Evolutionary conservation across 352 stramenopile species (phyloP).

Genomic region (Globisporangium nagaii): DNA sequence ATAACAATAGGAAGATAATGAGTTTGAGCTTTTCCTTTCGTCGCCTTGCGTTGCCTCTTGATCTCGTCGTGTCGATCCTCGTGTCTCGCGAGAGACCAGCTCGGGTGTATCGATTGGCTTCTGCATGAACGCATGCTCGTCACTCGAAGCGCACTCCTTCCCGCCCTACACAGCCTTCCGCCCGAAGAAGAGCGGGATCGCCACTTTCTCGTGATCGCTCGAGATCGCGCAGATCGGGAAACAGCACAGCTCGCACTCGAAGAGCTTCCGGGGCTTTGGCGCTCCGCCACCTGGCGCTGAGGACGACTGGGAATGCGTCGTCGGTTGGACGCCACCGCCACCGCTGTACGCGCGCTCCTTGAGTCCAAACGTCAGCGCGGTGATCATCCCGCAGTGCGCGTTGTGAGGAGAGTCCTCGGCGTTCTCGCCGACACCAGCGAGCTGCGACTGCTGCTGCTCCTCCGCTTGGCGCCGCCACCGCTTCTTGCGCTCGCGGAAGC

Average conservation of each 20-base stretch:
- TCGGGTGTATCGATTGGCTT: too few species aligned
- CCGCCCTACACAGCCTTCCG: background rate
- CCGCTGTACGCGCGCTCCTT: conserved; percentile 7
- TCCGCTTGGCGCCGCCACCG: conserved; percentile 1
- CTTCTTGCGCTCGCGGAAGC: conserved; percentile 11
- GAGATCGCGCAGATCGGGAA: conserved; percentile 29
- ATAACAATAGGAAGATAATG: conserved; percentile 6
- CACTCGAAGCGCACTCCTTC: too few species aligned
- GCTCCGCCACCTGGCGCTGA: background rate
- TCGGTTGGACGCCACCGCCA: background rate
- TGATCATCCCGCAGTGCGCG: background rate
- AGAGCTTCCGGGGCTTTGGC: conserved; percentile 20
- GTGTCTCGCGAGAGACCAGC: too few species aligned
- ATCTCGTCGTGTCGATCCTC: background rate
- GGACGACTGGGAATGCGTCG: background rate
- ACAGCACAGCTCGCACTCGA: conserved; percentile 36
- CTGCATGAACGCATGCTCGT: too few species aligned
- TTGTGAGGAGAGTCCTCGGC: background rate
- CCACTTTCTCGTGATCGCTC: conserved; percentile 8
- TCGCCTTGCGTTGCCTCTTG: background rate
- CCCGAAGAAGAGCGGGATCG: conserved; percentile 20
- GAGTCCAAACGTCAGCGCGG: conserved; percentile 2
- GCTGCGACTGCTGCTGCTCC: background rate
- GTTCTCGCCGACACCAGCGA: conserved; percentile 2
- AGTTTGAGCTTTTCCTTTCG: conserved; percentile 2